These are phyloP conservation scores for Biscogniauxia marginata DNA, from an alignment of 2,329 filamentous ascomycete genomes.

Conservation along the genomic window DNA sequence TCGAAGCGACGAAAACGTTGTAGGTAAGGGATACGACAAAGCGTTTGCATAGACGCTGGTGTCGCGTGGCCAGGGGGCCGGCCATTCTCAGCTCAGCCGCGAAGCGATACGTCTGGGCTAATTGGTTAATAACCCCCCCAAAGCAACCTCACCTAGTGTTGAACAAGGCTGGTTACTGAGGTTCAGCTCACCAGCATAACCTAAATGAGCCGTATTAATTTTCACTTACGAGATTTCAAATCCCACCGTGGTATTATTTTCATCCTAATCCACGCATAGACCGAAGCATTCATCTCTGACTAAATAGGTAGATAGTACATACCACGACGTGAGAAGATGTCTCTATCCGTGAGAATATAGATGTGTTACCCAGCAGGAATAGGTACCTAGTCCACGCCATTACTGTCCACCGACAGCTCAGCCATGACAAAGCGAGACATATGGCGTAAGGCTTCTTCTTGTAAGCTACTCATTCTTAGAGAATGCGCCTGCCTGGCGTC, in stretches of 20 bases:
- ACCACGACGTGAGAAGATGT: background rate
- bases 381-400: background rate
- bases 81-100: background rate
- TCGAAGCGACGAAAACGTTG: background rate
- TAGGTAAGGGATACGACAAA: background rate
- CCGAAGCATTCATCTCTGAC: background rate
- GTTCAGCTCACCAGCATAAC: background rate
- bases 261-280: background rate
- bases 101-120: background rate
- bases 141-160: background rate
- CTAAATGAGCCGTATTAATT: background rate
- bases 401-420: background rate
- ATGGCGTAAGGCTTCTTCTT: background rate
- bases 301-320: background rate
- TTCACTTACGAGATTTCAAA: background rate
- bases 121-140: background rate
- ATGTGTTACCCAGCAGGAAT: background rate
- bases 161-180: background rate
- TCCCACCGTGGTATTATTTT: background rate
- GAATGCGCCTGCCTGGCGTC: background rate
- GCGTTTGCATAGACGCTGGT: background rate
- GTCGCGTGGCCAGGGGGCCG: background rate
- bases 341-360: background rate
- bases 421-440: background rate
- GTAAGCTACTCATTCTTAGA: background rate